Evolutionary conservation across 192 early-diverging fungal genomes (phyloP), one percentile per base, ranked within the genome.

Genomic region (Coemansia sp.): DNA sequence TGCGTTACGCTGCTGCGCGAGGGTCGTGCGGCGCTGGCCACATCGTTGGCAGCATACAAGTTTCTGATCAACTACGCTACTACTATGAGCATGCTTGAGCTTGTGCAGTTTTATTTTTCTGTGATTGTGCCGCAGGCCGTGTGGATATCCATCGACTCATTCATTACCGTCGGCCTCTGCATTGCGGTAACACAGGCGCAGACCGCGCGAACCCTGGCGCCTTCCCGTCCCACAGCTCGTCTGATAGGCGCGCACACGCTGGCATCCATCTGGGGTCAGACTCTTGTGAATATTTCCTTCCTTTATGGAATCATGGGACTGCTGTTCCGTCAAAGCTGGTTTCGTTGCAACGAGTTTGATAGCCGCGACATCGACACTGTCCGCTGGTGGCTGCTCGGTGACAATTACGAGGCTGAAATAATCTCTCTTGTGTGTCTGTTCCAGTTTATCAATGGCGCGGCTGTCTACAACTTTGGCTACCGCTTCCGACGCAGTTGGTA

Each of bases 281-380:
- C 90, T 16, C 62, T 85, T 32, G 88, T 92, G 76, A 89, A 92
- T 82, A 81, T 84, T 31, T 60, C 85, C 59, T 93, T 91, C 69
- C 41, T 87, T 16, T 78, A 83, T 18, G 65, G 73, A 44, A 19
- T 49, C 14, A 51, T 60, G 19, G 78, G 75, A 14, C 73, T 86
- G 77, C 83, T 93, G 7, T 93, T 87, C 78, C 71, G 74, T 25
- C 88, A 91, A 54, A 53, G 65, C 16, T 93, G 86, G 85, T 93
- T 90, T 82, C 71, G 85, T 34, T 93, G 92, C 79, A 76, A 90
- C 64, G 89, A 93, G 78, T 92, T 93, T 74, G 89, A 91, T 68
- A 82, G 82, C 50, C 69, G 79, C 23, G 67, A 82, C 50, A 69
- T 85, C 22, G 85, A 92, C 62, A 76, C 87, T 16, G 61, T 85